Evolutionary conservation across 2,329 filamentous ascomycete species (phyloP), one percentile per base, ranked within the genome.

Genomic region (Botrytis paeoniae): DNA sequence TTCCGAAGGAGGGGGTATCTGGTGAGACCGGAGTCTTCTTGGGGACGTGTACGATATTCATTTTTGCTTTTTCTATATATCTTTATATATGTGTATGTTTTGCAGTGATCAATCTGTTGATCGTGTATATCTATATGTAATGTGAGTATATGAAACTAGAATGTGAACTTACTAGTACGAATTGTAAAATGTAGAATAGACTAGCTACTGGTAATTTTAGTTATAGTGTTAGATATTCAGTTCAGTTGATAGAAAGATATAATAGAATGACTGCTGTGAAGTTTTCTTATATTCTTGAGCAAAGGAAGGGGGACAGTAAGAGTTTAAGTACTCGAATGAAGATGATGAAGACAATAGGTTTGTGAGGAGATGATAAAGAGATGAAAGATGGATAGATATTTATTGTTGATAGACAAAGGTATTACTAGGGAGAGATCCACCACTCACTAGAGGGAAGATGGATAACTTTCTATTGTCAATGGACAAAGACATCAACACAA

Each of bases 1-100:
- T 68, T 16, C 79, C 78, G 54, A 79, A 80, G 18, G 77, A 76
- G 20, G 74, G 66, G 2, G 66, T 65, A 9, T 61, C 39, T 25
- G 41, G 18, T 32, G 64, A 45, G 14, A 62, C 37, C 2, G 10
- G 22, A 22, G 60, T 25, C 37, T 39, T n/a, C 51, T 39, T 7
- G 37, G 16, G 6, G n/a, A 39, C 20, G 7, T 7, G 10, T 18
- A 2, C 4, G 5, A 22, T 41, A 18, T 62, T 39, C 60, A 62
- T 63, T 22, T 54, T 32, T n/a, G 10, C 25, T 41, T 48, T 14
- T 0, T 66, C 12, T 43, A 25, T 22, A 18, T 59, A 25, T 48
- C 2, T 69, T 0, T 59, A 1, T 68, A 29, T 25, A 22, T 59
- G 4, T 41, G 7, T 69, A 1, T 59, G 18, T 59, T 5, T 69